These are phyloP conservation scores for Fusarium sp. DNA, from an alignment of 2,329 filamentous ascomycete genomes.

Conservation along the genomic window DNA sequence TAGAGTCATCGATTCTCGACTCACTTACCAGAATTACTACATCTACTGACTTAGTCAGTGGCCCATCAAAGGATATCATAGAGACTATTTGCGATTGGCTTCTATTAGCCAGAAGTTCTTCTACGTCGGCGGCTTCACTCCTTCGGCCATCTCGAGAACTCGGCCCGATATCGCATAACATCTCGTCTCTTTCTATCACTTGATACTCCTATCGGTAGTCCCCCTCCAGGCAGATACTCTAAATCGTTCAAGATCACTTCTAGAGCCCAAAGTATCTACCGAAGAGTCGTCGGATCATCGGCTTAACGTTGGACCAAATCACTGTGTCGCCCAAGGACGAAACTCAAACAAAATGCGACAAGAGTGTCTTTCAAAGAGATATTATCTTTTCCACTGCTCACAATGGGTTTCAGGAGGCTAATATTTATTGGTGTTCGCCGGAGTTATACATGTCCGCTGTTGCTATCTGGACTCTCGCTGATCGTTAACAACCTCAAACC, in stretches of 20 bases:
- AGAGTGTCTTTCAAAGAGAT: too few species aligned
- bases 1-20: background rate
- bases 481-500: background rate
- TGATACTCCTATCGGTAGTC: background rate
- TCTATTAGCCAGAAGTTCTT: too few species aligned
- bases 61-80: background rate
- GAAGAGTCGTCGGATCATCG: background rate
- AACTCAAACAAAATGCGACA: background rate
- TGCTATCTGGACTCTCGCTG: background rate
- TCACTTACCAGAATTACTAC: background rate
- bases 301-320: background rate
- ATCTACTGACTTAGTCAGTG: too few species aligned
- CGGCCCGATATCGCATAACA: slow-evolving; percentile 16
- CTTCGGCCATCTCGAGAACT: background rate
- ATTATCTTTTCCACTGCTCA: background rate
- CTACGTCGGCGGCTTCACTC: background rate
- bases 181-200: background rate
- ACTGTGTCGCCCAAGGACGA: background rate
- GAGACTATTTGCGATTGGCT: too few species aligned
- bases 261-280: background rate
- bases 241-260: background rate
- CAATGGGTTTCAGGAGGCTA: background rate
- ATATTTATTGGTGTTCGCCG: background rate
- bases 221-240: too few species aligned
- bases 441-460: background rate